Conservation (phyloP, 208 protist genomes). For the Zelonia costaricensis region DNA sequence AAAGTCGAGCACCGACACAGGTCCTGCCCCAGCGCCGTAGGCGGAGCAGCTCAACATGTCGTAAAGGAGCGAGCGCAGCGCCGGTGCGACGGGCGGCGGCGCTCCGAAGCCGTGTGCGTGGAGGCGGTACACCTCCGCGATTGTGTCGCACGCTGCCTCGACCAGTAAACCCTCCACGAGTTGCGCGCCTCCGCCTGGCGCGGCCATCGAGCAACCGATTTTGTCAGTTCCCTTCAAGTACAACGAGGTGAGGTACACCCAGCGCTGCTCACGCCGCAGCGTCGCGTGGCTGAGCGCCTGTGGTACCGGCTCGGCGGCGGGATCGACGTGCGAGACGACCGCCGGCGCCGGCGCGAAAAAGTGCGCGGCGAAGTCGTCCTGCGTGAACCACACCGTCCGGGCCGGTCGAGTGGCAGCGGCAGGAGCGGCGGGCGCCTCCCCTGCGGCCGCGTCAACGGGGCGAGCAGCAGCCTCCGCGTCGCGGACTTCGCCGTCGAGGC, state of each 20-base stretch:
- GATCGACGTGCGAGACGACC: background rate
- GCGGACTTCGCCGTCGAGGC: too few species aligned
- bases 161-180: constrained; percentile 8
- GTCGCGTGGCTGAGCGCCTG: background rate
- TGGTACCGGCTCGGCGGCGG: background rate
- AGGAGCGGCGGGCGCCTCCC: background rate
- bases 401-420: too few species aligned
- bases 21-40: too few species aligned
- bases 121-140: background rate
- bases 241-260: constrained; percentile 17
- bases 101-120: background rate
- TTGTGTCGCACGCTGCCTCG: background rate
- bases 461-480: too few species aligned
- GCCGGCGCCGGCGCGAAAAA: background rate
- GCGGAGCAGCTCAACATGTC: background rate
- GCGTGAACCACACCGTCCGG: constrained; percentile 1
- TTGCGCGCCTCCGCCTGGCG: constrained; percentile 1
- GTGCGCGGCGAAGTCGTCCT: constrained; percentile 14
- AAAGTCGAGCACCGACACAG: constrained; percentile 1
- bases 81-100: background rate
- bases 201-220: background rate
- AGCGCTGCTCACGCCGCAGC: constrained; percentile 9
- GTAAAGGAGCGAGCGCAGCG: constrained; percentile 4
- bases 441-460: background rate
- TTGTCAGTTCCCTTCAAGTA: too few species aligned